Evolutionary conservation across 768 basidiomycete genomes (phyloP).

Genomic region (Hemileccinum impolitum): DNA sequence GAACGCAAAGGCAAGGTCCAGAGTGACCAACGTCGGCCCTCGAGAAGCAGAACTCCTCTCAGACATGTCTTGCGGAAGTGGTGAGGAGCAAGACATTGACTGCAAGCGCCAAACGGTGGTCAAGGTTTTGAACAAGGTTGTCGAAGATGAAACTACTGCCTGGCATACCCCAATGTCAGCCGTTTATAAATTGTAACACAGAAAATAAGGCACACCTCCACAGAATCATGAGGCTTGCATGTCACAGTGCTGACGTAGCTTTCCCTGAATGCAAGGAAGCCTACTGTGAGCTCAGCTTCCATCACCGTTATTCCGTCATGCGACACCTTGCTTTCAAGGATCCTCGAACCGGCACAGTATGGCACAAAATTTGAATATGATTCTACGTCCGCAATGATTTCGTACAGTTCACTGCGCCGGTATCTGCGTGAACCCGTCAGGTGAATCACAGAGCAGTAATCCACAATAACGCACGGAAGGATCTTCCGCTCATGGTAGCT

Average conservation of each 20-base stretch:
- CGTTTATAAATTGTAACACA: background rate
- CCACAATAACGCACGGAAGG: constrained; percentile 66
- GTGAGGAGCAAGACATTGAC: constrained; percentile 45
- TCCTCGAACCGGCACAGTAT: constrained; percentile 74
- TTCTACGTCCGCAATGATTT: constrained; percentile 81
- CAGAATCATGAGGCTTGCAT: constrained; percentile 72
- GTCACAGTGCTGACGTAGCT: constrained; percentile 84
- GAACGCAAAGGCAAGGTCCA: constrained; percentile 85
- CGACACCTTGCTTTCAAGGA: constrained; percentile 40
- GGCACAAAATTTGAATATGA: constrained; percentile 88
- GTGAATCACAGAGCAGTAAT: constrained; percentile 6
- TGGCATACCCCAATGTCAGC: constrained; percentile 28
- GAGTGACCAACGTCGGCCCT: constrained; percentile 73
- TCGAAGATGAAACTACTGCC: constrained; percentile 71
- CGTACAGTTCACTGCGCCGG: constrained; percentile 71
- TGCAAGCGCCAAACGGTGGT: constrained; percentile 74
- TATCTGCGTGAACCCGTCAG: constrained; percentile 51
- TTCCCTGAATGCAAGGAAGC: constrained; percentile 85
- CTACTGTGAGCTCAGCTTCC: constrained; percentile 84
- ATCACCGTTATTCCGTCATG: constrained; percentile 45
- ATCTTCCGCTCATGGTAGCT: constrained; percentile 81
- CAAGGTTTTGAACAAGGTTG: constrained; percentile 70
- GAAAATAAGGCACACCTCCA: constrained; percentile 48
- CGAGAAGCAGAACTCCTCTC: background rate
- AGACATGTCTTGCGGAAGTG: constrained; percentile 8